Base-by-base conservation (phyloP, 192 early-diverging fungal genomes). In the Entomortierella beljakovae region DNA sequence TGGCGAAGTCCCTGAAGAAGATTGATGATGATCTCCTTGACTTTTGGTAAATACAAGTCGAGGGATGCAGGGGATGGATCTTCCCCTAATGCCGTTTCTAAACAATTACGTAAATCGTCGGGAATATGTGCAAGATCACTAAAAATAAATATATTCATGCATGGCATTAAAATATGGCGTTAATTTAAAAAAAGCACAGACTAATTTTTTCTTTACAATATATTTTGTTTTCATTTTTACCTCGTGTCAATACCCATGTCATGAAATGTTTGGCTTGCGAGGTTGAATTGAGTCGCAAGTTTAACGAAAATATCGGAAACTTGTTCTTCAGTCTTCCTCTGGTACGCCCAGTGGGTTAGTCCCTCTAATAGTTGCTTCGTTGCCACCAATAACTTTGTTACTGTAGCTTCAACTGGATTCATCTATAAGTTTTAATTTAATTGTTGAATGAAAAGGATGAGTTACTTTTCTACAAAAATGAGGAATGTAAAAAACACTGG, bases 1-100 rank as follows among this genome's bases (percentile, higher is more conserved):
- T 55, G 66, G 46, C 86, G 87, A 31, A 89, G 55, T 6, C 84
- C 84, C 63, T 89, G 84, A 3, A 89, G 59, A 11, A 89, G 61
- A 23, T 64, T 64, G 38, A 89, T 72, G 64, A 89, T 89, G 26
- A 82, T 75, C 23, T 86, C 84, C 49, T 82, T 80, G 40, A 89
- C 88, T 9, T 54, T 77, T 23, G 87, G 87, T 18, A 89, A 51
- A 48, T 86, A 70, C 18, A 71, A 57, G 52, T 89, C 88, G 10
- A 89, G 55, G 6, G 81, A 68, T 9, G 56, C 18, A 15, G 68
- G 79, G 0, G 83, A 68, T 3, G 85, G 82, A 6, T 83, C 72
- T 43, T 87, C 82, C 9, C 60, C 61, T n/a, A 88, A 60, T 26
- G 85, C 83, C 1, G 64, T 84, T 37, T 85, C 82, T 0, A 88